These are phyloP conservation scores for Bifiguratus adelaidae DNA, from an alignment of 192 early-diverging fungal genomes.

Conservation along the genomic window DNA sequence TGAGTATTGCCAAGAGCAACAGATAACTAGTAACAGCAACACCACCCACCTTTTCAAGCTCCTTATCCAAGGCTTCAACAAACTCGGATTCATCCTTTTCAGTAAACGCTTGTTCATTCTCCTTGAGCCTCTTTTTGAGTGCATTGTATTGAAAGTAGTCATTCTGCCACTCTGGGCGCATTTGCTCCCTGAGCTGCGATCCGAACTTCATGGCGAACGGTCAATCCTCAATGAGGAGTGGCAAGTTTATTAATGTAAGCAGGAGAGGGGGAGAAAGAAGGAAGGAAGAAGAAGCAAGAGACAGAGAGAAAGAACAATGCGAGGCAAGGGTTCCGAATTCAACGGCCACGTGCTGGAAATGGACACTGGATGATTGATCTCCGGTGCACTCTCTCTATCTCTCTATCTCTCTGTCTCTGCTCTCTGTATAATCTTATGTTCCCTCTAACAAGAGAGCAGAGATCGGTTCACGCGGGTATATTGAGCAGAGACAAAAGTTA, in stretches of 20 bases:
- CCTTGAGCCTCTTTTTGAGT: not conserved
- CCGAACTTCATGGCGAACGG: not conserved
- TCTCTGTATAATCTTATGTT: too few relatives aligned
- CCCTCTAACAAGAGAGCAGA: too few relatives aligned
- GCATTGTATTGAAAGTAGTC: not conserved
- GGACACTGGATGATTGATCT: too few relatives aligned
- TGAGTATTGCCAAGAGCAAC: too few relatives aligned
- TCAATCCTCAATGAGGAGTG: not conserved
- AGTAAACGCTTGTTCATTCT: not conserved
- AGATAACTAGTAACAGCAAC: too few relatives aligned
- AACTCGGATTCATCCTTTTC: slow-evolving; percentile 1
- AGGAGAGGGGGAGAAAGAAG: not conserved
- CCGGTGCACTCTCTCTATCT: too few relatives aligned
- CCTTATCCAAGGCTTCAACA: not conserved
- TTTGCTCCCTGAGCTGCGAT: not conserved
- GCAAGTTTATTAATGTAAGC: not conserved
- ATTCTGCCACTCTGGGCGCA: not conserved
- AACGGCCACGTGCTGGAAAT: too few relatives aligned
- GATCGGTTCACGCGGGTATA: too few relatives aligned
- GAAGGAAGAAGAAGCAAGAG: not conserved
- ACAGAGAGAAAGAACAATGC: not conserved
- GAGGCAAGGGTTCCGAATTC: too few relatives aligned
- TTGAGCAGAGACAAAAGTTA: too few relatives aligned
- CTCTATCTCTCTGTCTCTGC: too few relatives aligned
- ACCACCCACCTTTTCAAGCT: slow-evolving; percentile 1